phyloP scores from a whole-genome alignment of 164 flowering plant species.

The Echeveria elegans region DNA sequence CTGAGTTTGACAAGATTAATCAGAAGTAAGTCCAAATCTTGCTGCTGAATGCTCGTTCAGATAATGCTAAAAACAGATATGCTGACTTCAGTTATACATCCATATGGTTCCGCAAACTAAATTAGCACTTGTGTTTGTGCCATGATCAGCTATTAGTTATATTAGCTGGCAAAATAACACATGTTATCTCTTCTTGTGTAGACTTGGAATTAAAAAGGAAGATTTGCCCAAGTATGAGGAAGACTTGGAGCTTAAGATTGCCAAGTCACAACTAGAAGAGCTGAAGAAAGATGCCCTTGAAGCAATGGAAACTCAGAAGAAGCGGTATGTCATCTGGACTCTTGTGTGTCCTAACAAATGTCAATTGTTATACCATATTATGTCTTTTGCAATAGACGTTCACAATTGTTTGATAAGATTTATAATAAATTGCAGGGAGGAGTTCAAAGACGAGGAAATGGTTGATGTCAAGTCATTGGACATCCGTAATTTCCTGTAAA shows the following conservation, averaged over 20 bases:
- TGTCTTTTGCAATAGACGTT: neutral
- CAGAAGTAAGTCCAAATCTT: conserved; percentile 48
- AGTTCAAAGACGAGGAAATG: conserved; percentile 4
- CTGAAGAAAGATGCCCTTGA: conserved; percentile 84
- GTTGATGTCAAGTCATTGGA: conserved; percentile 1
- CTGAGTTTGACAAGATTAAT: conserved; percentile 82
- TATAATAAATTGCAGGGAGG: neutral
- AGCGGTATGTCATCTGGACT: conserved; percentile 35
- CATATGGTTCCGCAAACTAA: neutral
- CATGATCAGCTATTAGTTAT: neutral
- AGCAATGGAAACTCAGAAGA: conserved; percentile 94
- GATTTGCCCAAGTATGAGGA: conserved; percentile 91
- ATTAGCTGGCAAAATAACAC: neutral
- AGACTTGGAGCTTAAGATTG: conserved; percentile 61
- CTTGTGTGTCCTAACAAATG: neutral
- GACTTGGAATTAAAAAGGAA: conserved; percentile 79
- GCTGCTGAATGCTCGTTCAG: neutral
- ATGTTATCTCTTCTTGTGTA: conserved; percentile 12
- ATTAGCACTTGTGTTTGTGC: neutral
- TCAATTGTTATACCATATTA: neutral
- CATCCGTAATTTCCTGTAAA: conserved; percentile 3
- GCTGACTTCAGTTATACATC: neutral
- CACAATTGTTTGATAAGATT: neutral
- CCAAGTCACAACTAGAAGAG: conserved; percentile 85
- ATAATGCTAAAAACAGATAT: neutral